A percentile compares a stretch with the other conserved stretches of the same genome.
Evolutionary conservation across 2,329 filamentous ascomycete species (phyloP).

Genomic region (Sclerotinia subarctica): DNA sequence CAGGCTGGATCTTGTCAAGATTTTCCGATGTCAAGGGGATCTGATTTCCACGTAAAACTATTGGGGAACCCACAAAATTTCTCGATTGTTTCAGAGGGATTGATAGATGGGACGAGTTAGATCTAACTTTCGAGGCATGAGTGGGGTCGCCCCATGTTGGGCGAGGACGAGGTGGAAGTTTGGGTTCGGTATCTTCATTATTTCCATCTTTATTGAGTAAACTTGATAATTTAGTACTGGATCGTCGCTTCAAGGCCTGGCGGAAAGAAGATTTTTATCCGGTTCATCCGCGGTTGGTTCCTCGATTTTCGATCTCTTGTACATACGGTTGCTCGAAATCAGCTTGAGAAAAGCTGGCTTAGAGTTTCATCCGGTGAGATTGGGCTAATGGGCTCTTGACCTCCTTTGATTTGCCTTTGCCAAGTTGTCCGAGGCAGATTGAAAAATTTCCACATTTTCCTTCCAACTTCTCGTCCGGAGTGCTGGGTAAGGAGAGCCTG

Average conservation of each 20-base stretch:
- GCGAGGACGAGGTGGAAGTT: constrained; percentile 27
- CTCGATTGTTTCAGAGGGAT: constrained; percentile 40
- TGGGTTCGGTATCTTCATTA: constrained; percentile 28
- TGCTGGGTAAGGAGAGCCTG: constrained; percentile 2
- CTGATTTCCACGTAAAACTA: constrained; percentile 41
- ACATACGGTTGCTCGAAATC: constrained; percentile 34
- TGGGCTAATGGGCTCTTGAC: constrained; percentile 33
- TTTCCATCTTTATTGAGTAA: constrained; percentile 49
- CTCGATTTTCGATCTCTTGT: constrained; percentile 37
- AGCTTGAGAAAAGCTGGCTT: constrained; percentile 25
- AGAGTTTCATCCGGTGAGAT: constrained; percentile 31
- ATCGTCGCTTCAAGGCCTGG: constrained; percentile 51
- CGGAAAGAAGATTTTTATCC: constrained; percentile 48
- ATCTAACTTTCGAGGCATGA: constrained; percentile 27
- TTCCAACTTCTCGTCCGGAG: constrained; percentile 19
- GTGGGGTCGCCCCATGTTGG: constrained; percentile 33
- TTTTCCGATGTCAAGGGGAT: constrained; percentile 44
- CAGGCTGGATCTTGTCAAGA: constrained; percentile 34
- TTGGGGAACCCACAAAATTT: constrained; percentile 24
- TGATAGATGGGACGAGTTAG: constrained; percentile 32
- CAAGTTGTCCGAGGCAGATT: constrained; percentile 23
- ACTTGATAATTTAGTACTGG: constrained; percentile 47
- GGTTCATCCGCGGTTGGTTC: constrained; percentile 33
- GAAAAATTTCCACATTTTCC: neutral
- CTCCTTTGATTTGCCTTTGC: constrained; percentile 38